A percentile compares a stretch with the other conserved stretches of the same genome.
phyloP scores from a whole-genome alignment of 2,329 filamentous ascomycete genomes.

The Botrytis porri region DNA sequence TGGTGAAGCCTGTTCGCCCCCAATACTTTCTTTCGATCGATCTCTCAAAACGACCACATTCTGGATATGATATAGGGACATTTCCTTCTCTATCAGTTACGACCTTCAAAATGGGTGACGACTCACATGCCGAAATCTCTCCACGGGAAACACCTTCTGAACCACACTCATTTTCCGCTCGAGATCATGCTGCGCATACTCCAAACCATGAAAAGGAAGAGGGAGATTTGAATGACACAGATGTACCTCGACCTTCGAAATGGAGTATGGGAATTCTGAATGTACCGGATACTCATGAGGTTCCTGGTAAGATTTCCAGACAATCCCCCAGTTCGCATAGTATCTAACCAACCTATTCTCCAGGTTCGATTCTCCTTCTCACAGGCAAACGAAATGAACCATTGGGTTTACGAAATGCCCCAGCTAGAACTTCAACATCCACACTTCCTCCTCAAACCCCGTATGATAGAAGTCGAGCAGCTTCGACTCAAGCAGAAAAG shows the following conservation, averaged over 20 bases:
- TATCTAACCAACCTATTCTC: constrained; percentile 6
- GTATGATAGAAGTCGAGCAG: constrained; percentile 21
- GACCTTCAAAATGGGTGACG: constrained; percentile 1
- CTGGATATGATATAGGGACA: constrained; percentile 6
- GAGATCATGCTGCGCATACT: constrained; percentile 24
- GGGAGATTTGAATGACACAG: constrained; percentile 19
- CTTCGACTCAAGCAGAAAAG: constrained; percentile 43
- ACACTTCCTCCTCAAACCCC: constrained; percentile 39
- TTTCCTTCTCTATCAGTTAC: not conserved
- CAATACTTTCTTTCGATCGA: not conserved
- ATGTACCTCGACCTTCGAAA: constrained; percentile 38
- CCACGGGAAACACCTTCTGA: constrained; percentile 7
- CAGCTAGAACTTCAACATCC: constrained; percentile 56
- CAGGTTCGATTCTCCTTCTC: constrained; percentile 58
- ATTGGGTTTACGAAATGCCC: constrained; percentile 29
- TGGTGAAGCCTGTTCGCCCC: constrained; percentile 2
- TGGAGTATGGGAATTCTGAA: constrained; percentile 80
- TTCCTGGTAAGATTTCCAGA: constrained; percentile 62
- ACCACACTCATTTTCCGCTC: constrained; percentile 29
- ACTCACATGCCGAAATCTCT: not conserved
- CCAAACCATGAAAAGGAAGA: constrained; percentile 14
- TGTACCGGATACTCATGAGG: constrained; percentile 76
- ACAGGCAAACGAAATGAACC: constrained; percentile 52
- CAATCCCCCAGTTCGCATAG: too few species aligned
- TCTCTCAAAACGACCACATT: not conserved